Conservation (phyloP, 106 monocot genomes). For the Amphibolis antarctica region DNA sequence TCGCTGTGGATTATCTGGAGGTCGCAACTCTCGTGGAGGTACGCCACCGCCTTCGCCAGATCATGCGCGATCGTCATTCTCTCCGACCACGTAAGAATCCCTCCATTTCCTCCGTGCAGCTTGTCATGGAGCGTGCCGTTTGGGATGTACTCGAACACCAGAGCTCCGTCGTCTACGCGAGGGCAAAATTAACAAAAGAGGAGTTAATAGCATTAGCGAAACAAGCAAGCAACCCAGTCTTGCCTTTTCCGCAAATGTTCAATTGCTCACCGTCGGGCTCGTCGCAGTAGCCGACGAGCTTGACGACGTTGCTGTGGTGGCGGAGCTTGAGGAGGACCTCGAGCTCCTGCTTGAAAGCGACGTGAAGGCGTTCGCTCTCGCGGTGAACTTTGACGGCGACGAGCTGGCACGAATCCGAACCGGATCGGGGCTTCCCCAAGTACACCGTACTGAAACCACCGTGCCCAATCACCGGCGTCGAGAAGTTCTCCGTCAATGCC, state of each 20-base stretch:
- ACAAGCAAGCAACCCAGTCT: not conserved
- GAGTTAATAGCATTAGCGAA: not conserved
- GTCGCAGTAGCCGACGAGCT: slow-evolving; percentile 61
- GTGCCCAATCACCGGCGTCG: slow-evolving; percentile 35
- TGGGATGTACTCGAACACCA: slow-evolving; percentile 48
- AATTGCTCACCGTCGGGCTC: too few species aligned
- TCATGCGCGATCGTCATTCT: slow-evolving; percentile 32
- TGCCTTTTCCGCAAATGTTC: slow-evolving; percentile 37
- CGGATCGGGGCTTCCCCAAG: slow-evolving; percentile 16
- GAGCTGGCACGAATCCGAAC: not conserved
- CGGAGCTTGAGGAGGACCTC: slow-evolving; percentile 35
- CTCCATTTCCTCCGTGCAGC: slow-evolving; percentile 19
- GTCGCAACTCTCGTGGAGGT: slow-evolving; percentile 40
- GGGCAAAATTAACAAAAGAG: not conserved
- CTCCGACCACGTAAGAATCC: slow-evolving; percentile 32
- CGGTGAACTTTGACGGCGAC: slow-evolving; percentile 52
- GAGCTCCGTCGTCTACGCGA: slow-evolving; percentile 22
- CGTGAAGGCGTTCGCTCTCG: slow-evolving; percentile 41
- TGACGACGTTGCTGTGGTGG: slow-evolving; percentile 50
- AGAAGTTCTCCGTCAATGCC: slow-evolving; percentile 27
- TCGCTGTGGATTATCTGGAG: slow-evolving; percentile 50
- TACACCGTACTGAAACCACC: slow-evolving; percentile 58
- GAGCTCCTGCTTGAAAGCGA: slow-evolving; percentile 50
- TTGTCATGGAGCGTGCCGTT: slow-evolving; percentile 61
- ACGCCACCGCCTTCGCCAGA: slow-evolving; percentile 32